Percentiles rank a stretch among this genome's conserved stretches.
phyloP scores from a whole-genome alignment of 2,329 filamentous ascomycete genomes.

The Talaromyces verruculosus region DNA sequence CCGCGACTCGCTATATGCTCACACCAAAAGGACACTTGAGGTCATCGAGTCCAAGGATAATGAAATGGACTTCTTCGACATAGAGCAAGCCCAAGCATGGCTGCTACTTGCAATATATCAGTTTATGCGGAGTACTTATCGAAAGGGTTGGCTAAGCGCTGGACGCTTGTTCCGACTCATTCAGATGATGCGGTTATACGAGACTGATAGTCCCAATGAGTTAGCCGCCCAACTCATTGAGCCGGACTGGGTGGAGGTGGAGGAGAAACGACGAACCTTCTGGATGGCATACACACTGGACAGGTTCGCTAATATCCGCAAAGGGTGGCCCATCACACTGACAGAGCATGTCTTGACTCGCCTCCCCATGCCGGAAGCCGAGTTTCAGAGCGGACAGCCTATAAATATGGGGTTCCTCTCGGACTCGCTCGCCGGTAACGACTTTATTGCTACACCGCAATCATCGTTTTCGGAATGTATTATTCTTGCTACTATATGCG shows the following conservation, averaged over 20 bases:
- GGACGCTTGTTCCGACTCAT: slow-evolving; percentile 76
- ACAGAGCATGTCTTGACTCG: slow-evolving; percentile 40
- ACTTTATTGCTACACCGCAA: slow-evolving; percentile 22
- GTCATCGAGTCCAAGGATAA: slow-evolving; percentile 87
- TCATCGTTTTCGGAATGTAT: slow-evolving; percentile 37
- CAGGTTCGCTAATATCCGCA: slow-evolving; percentile 91
- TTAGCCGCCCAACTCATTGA: slow-evolving; percentile 92
- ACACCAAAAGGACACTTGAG: slow-evolving; percentile 87
- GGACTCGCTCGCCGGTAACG: slow-evolving; percentile 29
- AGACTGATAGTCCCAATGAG: slow-evolving; percentile 74
- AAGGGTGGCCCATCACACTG: slow-evolving; percentile 92
- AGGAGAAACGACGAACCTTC: slow-evolving; percentile 88
- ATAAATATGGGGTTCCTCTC: slow-evolving; percentile 31
- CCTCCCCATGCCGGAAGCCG: slow-evolving; percentile 37
- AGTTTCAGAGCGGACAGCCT: slow-evolving; percentile 38
- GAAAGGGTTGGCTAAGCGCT: slow-evolving; percentile 88
- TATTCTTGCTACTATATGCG: slow-evolving; percentile 32
- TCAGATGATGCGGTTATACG: slow-evolving; percentile 91
- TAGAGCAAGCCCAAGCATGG: slow-evolving; percentile 85
- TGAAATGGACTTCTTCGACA: slow-evolving; percentile 81
- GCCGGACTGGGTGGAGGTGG: slow-evolving; percentile 89
- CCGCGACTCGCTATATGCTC: slow-evolving; percentile 84
- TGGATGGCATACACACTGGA: slow-evolving; percentile 94
- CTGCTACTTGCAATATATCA: slow-evolving; percentile 80
- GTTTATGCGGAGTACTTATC: slow-evolving; percentile 97